phyloP scores from a whole-genome alignment of 768 basidiomycete genomes.

The Dacryopinax spathularia region DNA sequence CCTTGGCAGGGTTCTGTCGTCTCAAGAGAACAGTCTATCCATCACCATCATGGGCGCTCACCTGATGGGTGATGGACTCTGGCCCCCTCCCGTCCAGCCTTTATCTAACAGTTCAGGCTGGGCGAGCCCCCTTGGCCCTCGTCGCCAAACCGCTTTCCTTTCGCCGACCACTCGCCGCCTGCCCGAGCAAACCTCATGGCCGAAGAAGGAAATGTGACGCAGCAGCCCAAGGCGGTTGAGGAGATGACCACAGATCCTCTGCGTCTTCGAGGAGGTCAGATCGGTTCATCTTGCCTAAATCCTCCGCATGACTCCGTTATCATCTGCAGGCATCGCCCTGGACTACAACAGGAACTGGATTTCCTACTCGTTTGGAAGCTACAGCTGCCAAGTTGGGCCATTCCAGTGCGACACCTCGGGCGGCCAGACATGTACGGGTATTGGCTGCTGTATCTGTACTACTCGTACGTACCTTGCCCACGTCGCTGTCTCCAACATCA shows the following conservation, averaged over 20 bases:
- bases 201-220: neutral
- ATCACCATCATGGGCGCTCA: no score
- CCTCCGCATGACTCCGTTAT: neutral
- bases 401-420: constrained; percentile 5
- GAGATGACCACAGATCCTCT: neutral
- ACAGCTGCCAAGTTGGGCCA: neutral
- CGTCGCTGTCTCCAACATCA: neutral
- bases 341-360: constrained; percentile 3
- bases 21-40: neutral
- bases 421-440: neutral
- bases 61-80: neutral
- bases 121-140: neutral
- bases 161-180: no score
- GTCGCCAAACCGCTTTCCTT: neutral
- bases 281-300: no score
- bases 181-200: neutral
- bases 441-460: neutral
- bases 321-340: neutral
- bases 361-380: neutral
- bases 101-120: no score
- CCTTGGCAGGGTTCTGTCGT: neutral
- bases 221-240: constrained; percentile 2
- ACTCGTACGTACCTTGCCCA: neutral
- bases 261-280: neutral
- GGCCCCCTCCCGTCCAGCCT: neutral